phyloP scores from a whole-genome alignment of 2,329 filamentous ascomycete species.

The Epichloe typhina region DNA sequence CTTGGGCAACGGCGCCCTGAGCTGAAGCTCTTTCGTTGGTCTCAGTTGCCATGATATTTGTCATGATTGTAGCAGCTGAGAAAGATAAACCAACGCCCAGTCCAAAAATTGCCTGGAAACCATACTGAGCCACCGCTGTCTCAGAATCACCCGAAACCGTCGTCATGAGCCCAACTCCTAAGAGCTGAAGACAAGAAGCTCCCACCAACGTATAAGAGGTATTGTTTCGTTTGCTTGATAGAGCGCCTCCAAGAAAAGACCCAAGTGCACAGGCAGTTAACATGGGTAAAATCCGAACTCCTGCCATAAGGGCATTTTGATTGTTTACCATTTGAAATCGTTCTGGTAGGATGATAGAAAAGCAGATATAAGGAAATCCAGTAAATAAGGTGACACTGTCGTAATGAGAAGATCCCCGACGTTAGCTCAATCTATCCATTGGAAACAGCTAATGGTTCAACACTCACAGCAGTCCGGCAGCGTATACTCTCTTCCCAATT shows the following conservation, averaged over 20 bases:
- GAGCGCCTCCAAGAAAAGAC: slow-evolving; percentile 39
- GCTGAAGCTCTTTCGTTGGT: slow-evolving; percentile 40
- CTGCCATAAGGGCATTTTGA: slow-evolving; percentile 38
- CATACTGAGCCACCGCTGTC: slow-evolving; percentile 32
- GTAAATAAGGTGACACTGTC: slow-evolving; percentile 40
- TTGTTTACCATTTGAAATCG: slow-evolving; percentile 46
- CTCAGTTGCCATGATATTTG: slow-evolving; percentile 35
- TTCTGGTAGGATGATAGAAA: slow-evolving; percentile 46
- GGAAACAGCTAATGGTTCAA: slow-evolving; percentile 3
- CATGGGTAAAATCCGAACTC: slow-evolving; percentile 45
- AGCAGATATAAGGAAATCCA: slow-evolving; percentile 43
- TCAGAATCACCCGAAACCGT: slow-evolving; percentile 22
- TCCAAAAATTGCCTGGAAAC: slow-evolving; percentile 43
- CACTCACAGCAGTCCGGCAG: slow-evolving; percentile 34
- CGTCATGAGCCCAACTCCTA: slow-evolving; percentile 38
- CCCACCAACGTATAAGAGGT: slow-evolving; percentile 37
- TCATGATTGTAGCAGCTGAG: slow-evolving; percentile 43
- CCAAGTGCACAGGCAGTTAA: slow-evolving; percentile 42
- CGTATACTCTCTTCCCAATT: slow-evolving; percentile 34
- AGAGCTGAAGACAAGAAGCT: slow-evolving; percentile 36
- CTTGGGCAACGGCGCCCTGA: slow-evolving; percentile 46
- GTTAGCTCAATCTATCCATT: not conserved
- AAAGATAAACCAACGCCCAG: slow-evolving; percentile 46
- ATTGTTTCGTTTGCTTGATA: slow-evolving; percentile 41
- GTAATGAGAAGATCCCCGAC: not conserved